Conservation (phyloP, 2,329 filamentous ascomycete genomes). For the Cytospora piceicola region DNA sequence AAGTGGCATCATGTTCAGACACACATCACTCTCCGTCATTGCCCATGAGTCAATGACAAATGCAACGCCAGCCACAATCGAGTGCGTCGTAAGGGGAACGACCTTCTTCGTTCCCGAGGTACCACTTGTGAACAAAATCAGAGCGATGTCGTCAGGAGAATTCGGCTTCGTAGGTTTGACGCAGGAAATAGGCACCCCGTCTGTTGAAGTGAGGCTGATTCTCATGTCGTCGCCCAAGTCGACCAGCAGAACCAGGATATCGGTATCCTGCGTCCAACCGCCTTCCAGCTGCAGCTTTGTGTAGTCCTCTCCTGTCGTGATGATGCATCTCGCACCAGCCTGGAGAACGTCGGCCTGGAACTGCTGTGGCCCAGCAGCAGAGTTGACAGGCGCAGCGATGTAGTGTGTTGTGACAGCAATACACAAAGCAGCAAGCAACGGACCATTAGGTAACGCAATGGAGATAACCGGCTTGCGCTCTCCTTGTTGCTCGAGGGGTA, state of each 20-base stretch:
- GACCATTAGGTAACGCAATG: slow-evolving; percentile 32
- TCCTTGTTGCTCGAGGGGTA: slow-evolving; percentile 1
- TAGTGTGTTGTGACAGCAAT: slow-evolving; percentile 32
- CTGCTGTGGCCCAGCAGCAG: slow-evolving; percentile 28
- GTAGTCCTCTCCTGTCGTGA: slow-evolving; percentile 24
- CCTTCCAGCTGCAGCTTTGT: slow-evolving; percentile 16
- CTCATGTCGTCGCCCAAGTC: slow-evolving; percentile 24
- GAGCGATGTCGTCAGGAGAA: slow-evolving; percentile 68
- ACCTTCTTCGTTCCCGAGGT: slow-evolving; percentile 63
- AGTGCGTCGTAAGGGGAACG: slow-evolving; percentile 56
- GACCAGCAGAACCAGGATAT: slow-evolving; percentile 21
- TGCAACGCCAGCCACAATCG: slow-evolving; percentile 54
- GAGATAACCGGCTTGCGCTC: slow-evolving; percentile 28
- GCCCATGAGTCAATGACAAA: slow-evolving; percentile 60
- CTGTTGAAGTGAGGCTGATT: slow-evolving; percentile 12
- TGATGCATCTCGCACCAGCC: slow-evolving; percentile 25
- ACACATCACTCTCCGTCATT: slow-evolving; percentile 50
- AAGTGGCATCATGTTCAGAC: slow-evolving; percentile 63
- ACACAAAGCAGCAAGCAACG: slow-evolving; percentile 32
- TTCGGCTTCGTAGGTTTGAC: slow-evolving; percentile 14
- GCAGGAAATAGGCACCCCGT: slow-evolving; percentile 1
- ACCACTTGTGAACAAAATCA: slow-evolving; percentile 61
- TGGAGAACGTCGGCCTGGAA: slow-evolving; percentile 32
- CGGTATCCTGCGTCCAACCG: slow-evolving; percentile 10
- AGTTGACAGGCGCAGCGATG: slow-evolving; percentile 31